phyloP scores from a whole-genome alignment of 768 basidiomycete genomes.

The Auricularia sp. region DNA sequence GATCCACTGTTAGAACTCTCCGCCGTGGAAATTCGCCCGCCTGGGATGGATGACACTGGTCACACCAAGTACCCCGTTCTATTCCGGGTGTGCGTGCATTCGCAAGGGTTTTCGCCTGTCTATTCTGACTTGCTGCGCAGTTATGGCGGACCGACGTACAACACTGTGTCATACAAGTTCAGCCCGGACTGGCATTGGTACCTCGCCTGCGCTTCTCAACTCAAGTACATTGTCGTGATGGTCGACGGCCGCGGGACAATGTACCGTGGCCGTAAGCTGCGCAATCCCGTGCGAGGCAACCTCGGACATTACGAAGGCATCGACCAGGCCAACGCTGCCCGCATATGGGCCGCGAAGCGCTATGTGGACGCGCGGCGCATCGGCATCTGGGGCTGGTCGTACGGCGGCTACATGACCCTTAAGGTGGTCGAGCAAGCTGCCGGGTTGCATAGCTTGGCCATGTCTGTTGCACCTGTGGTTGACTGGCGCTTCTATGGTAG shows the following conservation, averaged over 20 bases:
- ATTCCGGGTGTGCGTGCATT: conserved; percentile 57
- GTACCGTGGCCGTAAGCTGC: conserved; percentile 70
- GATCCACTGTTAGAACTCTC: conserved; percentile 55
- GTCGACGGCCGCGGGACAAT: conserved; percentile 95
- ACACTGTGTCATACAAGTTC: conserved; percentile 60
- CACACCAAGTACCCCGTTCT: conserved; percentile 91
- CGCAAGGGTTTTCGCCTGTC: neutral
- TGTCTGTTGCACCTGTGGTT: conserved; percentile 86
- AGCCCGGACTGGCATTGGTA: conserved; percentile 79
- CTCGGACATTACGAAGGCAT: conserved; percentile 81
- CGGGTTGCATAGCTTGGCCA: conserved; percentile 81
- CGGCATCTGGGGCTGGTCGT: conserved; percentile 98
- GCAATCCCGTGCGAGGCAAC: conserved; percentile 82
- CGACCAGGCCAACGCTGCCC: conserved; percentile 87
- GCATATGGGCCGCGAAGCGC: conserved; percentile 72
- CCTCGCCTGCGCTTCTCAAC: conserved; percentile 48
- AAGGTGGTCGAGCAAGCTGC: conserved; percentile 89
- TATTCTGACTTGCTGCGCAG: conserved; percentile 24
- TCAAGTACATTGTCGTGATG: conserved; percentile 76
- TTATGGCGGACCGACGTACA: conserved; percentile 86
- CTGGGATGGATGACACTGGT: conserved; percentile 89
- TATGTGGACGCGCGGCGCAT: conserved; percentile 86
- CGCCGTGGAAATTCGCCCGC: conserved; percentile 83
- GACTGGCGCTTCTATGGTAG: conserved; percentile 76
- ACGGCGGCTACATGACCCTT: conserved; percentile 91